These are phyloP conservation scores for Nemania sp. DNA, from an alignment of 2,329 filamentous ascomycete genomes.

Conservation along the genomic window DNA sequence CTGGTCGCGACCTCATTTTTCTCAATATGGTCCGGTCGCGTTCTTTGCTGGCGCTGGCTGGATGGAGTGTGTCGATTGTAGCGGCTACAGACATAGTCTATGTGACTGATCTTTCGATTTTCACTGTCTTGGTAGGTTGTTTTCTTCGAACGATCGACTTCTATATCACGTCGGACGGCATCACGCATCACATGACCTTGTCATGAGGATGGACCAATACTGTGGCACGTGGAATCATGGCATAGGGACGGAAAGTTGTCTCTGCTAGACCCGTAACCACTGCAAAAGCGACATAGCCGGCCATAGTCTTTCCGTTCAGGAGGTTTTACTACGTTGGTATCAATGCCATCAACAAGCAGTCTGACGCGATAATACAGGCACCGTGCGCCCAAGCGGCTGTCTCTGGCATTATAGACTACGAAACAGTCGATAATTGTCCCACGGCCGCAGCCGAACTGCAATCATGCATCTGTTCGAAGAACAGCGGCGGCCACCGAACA, in stretches of 20 bases:
- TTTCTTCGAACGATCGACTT: background rate
- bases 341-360: background rate
- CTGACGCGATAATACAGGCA: slow-evolving; percentile 42
- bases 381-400: slow-evolving; percentile 54
- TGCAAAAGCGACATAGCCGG: background rate
- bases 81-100: slow-evolving; percentile 36
- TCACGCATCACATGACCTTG: background rate
- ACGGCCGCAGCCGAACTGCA: slow-evolving; percentile 50
- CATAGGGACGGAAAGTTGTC: background rate
- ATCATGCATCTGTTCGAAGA: slow-evolving; percentile 57
- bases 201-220: no score
- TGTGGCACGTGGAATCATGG: no score
- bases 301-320: background rate
- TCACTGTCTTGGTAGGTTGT: slow-evolving; percentile 36
- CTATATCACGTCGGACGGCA: background rate
- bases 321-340: background rate
- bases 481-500: slow-evolving; percentile 41
- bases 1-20: slow-evolving; percentile 6
- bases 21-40: slow-evolving; percentile 12
- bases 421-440: slow-evolving; percentile 50
- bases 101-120: slow-evolving; percentile 39
- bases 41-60: slow-evolving; percentile 17
- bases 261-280: background rate
- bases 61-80: slow-evolving; percentile 22
- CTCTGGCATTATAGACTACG: slow-evolving; percentile 47